Conservation (phyloP, 2,329 filamentous ascomycete species). For the Paracorniculantispora psalliotae region DNA sequence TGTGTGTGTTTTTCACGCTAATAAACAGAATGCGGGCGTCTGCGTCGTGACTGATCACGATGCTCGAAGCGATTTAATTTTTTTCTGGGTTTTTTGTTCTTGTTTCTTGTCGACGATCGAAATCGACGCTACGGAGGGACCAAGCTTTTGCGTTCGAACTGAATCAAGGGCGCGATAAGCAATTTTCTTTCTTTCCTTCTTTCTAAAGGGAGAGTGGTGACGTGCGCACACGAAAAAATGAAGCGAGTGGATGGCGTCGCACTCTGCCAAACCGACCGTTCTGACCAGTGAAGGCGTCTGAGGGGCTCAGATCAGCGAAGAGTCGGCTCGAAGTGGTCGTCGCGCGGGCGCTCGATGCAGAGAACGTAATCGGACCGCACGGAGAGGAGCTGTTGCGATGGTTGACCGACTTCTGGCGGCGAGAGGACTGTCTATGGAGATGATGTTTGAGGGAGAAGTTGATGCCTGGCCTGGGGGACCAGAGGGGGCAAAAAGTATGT, state of each 20-base stretch:
- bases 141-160: neutral
- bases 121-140: constrained; percentile 5
- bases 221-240: constrained; percentile 3
- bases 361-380: constrained; percentile 2
- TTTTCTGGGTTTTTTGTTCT: neutral
- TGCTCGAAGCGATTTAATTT: neutral
- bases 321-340: constrained; percentile 32
- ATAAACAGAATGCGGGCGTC: neutral
- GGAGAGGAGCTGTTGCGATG: constrained; percentile 20
- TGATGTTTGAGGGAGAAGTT: constrained; percentile 23
- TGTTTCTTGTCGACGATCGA: constrained; percentile 3
- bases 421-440: constrained; percentile 25
- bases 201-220: neutral
- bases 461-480: constrained; percentile 16
- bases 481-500: constrained; percentile 15
- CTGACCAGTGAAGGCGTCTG: constrained; percentile 61
- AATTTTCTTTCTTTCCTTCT: neutral
- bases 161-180: constrained; percentile 6
- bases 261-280: constrained; percentile 33
- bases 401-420: constrained; percentile 31
- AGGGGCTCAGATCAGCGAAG: constrained; percentile 33
- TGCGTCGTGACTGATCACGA: neutral
- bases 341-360: constrained; percentile 20
- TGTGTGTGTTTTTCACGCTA: neutral
- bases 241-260: constrained; percentile 16